Conservation (phyloP, 2,329 filamentous ascomycete species). For the Balansia obtecta region DNA sequence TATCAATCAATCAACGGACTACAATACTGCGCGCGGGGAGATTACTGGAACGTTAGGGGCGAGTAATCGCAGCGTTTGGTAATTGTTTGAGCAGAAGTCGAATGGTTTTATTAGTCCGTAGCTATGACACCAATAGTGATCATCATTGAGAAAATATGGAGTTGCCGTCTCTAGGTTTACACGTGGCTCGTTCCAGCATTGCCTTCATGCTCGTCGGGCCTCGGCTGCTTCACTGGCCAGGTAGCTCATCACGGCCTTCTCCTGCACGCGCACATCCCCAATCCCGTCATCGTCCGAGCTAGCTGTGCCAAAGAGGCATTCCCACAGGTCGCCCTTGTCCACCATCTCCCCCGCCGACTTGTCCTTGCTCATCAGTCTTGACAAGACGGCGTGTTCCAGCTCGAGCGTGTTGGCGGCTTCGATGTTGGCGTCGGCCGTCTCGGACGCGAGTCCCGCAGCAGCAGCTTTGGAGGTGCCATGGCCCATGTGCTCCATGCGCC, state of each 20-base stretch:
- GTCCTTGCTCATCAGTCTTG: constrained; percentile 57
- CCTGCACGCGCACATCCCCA: constrained; percentile 17
- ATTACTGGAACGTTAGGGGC: too few relatives aligned
- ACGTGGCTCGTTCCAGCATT: neutral
- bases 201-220: neutral
- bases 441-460: constrained; percentile 26
- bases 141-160: too few relatives aligned
- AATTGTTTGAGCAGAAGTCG: too few relatives aligned
- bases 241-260: constrained; percentile 26
- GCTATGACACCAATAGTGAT: too few relatives aligned
- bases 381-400: constrained; percentile 59
- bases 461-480: constrained; percentile 20
- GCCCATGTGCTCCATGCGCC: constrained; percentile 67
- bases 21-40: too few relatives aligned
- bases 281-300: constrained; percentile 16
- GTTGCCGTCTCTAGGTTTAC: neutral
- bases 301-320: constrained; percentile 65
- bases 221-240: constrained; percentile 32
- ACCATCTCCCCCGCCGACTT: constrained; percentile 69
- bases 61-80: too few relatives aligned
- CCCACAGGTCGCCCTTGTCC: constrained; percentile 69
- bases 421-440: constrained; percentile 48
- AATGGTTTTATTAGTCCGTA: too few relatives aligned
- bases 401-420: constrained; percentile 80
- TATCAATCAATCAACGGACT: too few relatives aligned